Evolutionary conservation across 208 protist species (phyloP), one percentile per base, ranked within the genome.

Genomic region (Trypanosoma lewisi): DNA sequence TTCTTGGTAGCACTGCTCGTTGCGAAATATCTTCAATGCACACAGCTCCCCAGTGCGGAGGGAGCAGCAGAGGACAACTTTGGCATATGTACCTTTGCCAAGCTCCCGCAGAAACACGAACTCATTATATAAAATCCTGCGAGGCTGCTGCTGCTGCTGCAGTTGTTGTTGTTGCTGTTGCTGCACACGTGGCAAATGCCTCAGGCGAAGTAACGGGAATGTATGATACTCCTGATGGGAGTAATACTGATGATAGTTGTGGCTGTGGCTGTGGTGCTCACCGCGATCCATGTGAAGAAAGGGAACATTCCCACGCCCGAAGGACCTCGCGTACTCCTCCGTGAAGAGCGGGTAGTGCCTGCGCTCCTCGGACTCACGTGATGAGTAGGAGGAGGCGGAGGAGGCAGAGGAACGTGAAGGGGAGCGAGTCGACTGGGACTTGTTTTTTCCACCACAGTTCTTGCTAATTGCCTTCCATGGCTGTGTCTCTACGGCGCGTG

Each of bases 11-110:
- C 65, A 63, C 23, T 77, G 62, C 62, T 87, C 80, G 54, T 89
- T 73, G 21, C 87, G 83, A 61, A 93, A 90, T 19, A 93, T 79
- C 71, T 93, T 93, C 23, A 93, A 63, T 16, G 87, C 87, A 19
- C 83, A 81, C 9, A 53, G 53, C 0, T 71, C 65, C 12, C 49
- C 57, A n/a, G 33, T 65, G 37, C 63, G 48, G 28, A 76, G 48
- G 11, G 61, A 66, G 2, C 31, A 44, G 33, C 73, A 82, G 34
- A 86, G 73, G 25, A 91, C 84, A 28, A 94, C 87, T 67, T 91
- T 94, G 16, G 84, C 81, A 75, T 83, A 94, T 11, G 87, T 94
- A 3, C 87, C 87, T 58, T 89, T 89, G 28, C 87, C 87, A 3
- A 94, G 67, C 33, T 70, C 77, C 39, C 75, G 70, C 31, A 76